Evolutionary conservation across 805 yeast species (phyloP), one percentile per base, ranked within the genome.

Genomic region (Saturnispora zaruensis): DNA sequence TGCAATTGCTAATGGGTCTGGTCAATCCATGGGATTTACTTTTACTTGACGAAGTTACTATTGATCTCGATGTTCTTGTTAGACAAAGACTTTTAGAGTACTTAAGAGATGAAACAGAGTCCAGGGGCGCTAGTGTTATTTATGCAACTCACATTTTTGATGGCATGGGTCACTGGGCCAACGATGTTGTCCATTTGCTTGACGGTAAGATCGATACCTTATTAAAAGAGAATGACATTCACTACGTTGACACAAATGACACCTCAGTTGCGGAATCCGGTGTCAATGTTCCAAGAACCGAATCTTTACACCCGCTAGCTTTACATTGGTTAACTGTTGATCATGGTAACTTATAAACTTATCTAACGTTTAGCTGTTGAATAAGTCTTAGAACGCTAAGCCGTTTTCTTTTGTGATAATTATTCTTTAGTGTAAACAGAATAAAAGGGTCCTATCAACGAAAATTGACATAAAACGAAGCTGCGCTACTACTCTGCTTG

Each of bases 111-210:
- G 99, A 93, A 63, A 87, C 96, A 5, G 71, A 69, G 45, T 62
- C 69, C 0, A 73, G 98, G 52, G 67, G 75, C 18, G 81, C 95
- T 53, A 80, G 89, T 44, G 87, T 93, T 34, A 81, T 91, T 4
- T 93, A 93, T 63, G 93, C 98, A 3, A 93, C 99, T 0, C 99
- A 93, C 61, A 93, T 93, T 44, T 93, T 93, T 65, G 99, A 93
- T 60, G 99, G 99, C 0, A 75, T 93, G 51, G 88, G 87, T 13
- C 73, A 75, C 44, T 93, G 98, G 96, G 95, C 97, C 26, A 85
- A 95, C 36, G 73, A 84, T 48, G 71, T 93, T 7, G 73, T 82
- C 13, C 99, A 93, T 65, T 70, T 93, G 55, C 80, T 77, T 57
- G 76, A 78, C 48, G 97, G 98, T 1, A 63, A 66, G 23, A 73